Evolutionary conservation across 1,284 basidiomycete species (phyloP).

Genomic region (Cutaneotrichosporon sp.): DNA sequence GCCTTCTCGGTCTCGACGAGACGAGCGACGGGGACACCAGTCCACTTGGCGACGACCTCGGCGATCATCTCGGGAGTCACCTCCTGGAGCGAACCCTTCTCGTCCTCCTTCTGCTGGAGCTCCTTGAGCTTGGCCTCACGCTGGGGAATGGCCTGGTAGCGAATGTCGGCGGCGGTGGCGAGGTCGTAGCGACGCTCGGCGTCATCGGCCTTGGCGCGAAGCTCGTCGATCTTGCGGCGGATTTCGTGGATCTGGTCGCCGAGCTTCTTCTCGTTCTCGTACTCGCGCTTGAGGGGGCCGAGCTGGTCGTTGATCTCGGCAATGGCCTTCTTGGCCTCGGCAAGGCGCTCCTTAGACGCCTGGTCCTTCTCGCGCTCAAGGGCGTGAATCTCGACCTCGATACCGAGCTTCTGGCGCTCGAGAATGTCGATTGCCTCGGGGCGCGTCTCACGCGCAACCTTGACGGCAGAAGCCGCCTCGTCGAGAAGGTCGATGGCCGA

Average conservation of each 20-base stretch:
- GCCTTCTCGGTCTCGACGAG: conserved; percentile 48
- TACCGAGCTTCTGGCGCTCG: conserved; percentile 84
- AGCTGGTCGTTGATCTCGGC: conserved; percentile 84
- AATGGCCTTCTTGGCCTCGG: conserved; percentile 69
- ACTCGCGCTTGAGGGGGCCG: conserved; percentile 78
- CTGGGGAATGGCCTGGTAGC: conserved; percentile 90
- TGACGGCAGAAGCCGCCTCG: conserved; percentile 71
- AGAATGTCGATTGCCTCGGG: conserved; percentile 93
- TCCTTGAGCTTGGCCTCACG: conserved; percentile 65
- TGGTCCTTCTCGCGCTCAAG: conserved; percentile 88
- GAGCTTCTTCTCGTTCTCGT: conserved; percentile 82
- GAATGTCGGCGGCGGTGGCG: conserved; percentile 78
- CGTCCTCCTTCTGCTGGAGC: conserved; percentile 53
- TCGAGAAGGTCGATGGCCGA: conserved; percentile 90
- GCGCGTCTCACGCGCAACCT: conserved; percentile 88
- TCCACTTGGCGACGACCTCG: conserved; percentile 55
- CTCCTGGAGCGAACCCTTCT: conserved; percentile 45
- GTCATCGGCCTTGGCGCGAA: conserved; percentile 88
- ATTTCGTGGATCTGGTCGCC: conserved; percentile 79
- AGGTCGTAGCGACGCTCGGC: conserved; percentile 85
- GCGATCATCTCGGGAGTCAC: conserved; percentile 54
- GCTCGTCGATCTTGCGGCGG: conserved; percentile 80
- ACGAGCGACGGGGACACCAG: conserved; percentile 44
- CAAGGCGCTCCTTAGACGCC: conserved; percentile 82
- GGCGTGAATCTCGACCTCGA: conserved; percentile 94